phyloP scores from a whole-genome alignment of 352 stramenopile species.

The Globisporangium spiculum region DNA sequence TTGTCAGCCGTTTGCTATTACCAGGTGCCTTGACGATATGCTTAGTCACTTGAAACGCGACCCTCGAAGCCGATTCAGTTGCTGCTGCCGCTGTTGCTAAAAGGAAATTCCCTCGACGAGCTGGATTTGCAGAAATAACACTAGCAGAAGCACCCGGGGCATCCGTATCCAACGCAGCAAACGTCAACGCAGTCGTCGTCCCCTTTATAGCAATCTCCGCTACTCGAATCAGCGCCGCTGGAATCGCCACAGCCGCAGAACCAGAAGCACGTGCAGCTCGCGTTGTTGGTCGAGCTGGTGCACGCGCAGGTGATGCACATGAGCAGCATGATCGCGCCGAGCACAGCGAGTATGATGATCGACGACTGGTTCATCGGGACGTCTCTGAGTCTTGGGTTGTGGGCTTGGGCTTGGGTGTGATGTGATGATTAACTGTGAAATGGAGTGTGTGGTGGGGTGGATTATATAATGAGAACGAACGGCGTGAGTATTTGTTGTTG shows the following conservation, averaged over 20 bases:
- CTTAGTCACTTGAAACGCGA: no score
- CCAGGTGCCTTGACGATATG: no score
- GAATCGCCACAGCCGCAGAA: not conserved
- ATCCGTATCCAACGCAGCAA: not conserved
- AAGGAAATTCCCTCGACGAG: no score
- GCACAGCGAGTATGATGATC: not conserved
- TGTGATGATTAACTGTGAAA: no score
- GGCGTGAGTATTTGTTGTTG: no score
- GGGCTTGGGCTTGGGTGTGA: not conserved
- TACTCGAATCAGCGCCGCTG: not conserved
- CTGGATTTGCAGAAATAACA: no score
- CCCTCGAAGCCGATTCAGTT: no score
- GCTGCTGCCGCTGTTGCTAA: no score
- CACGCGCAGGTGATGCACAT: not conserved
- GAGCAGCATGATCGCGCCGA: not conserved
- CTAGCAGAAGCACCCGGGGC: not conserved
- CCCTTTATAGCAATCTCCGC: not conserved
- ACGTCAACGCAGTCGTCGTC: not conserved
- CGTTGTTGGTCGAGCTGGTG: not conserved
- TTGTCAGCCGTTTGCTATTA: no score
- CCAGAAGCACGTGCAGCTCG: not conserved
- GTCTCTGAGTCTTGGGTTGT: not conserved
- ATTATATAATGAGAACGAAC: no score
- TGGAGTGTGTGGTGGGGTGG: no score
- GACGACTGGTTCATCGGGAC: not conserved